Percentiles rank a stretch among this genome's conserved stretches.
Evolutionary conservation across 148 eudicot species (phyloP).

Genomic region (Camellia lanceoleosa): DNA sequence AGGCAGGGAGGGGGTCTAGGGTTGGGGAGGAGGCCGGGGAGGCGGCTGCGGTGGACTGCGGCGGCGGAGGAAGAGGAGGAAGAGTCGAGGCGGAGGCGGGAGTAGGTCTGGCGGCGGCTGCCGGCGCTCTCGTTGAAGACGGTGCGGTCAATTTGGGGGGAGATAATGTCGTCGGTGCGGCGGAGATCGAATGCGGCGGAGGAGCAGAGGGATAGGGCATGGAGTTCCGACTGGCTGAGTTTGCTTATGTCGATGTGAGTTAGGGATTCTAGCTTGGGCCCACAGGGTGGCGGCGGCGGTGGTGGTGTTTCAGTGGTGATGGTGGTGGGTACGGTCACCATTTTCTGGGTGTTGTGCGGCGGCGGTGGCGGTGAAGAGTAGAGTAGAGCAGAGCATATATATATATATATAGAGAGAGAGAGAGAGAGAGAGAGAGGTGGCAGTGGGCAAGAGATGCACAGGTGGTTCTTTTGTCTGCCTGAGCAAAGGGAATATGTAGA

Average conservation of each 20-base stretch:
- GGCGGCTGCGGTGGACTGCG: constrained; percentile 19
- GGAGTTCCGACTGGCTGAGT: constrained; percentile 41
- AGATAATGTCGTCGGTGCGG: constrained; percentile 25
- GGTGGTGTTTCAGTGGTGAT: neutral
- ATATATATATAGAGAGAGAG: neutral
- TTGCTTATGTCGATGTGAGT: constrained; percentile 25
- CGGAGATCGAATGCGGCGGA: constrained; percentile 28
- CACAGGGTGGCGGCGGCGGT: neutral
- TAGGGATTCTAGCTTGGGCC: constrained; percentile 13
- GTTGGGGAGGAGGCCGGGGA: constrained; percentile 10
- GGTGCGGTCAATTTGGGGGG: constrained; percentile 30
- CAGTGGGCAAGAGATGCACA: no score
- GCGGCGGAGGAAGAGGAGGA: constrained; percentile 22
- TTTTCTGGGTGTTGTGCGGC: neutral
- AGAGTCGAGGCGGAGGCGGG: constrained; percentile 26
- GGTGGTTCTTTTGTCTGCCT: no score
- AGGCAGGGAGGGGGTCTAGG: neutral
- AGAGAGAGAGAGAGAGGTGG: no score
- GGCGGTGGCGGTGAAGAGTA: neutral
- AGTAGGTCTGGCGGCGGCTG: constrained; percentile 37
- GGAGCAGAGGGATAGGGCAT: constrained; percentile 39
- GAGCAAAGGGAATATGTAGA: no score
- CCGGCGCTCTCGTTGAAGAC: constrained; percentile 42
- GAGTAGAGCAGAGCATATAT: no score
- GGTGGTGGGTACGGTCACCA: neutral